These are phyloP conservation scores for Glycine soja DNA, from an alignment of 306 rosid species.

Conservation along the genomic window DNA sequence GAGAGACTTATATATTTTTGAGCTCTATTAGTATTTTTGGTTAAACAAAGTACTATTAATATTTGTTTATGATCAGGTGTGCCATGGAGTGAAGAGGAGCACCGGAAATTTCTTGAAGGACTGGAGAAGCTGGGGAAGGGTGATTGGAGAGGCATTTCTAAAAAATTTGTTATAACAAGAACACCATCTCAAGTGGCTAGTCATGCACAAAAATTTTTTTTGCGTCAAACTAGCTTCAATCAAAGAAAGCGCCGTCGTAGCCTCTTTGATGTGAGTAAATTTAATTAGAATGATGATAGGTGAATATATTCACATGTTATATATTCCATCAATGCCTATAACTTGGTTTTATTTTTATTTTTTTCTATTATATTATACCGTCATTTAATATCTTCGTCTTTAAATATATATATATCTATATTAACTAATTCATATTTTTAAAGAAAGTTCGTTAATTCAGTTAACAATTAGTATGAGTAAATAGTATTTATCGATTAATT, in stretches of 20 bases:
- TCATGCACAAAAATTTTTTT: background rate
- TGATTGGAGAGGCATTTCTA: constrained; percentile 1
- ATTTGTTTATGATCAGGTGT: background rate
- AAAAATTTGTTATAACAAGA: background rate
- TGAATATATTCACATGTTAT: background rate
- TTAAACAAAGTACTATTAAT: background rate
- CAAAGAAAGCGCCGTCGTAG: background rate
- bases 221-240: background rate
- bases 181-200: background rate
- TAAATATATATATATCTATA: too few species aligned
- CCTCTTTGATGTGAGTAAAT: background rate
- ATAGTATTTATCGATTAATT: background rate
- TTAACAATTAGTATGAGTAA: too few species aligned
- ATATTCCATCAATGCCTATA: too few species aligned
- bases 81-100: background rate
- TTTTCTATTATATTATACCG: too few species aligned
- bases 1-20: too few species aligned
- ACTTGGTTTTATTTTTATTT: too few species aligned
- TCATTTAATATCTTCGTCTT: too few species aligned
- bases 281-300: background rate
- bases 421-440: too few species aligned
- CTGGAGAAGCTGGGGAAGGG: background rate
- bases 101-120: background rate
- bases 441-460: too few species aligned
- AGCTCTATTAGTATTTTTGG: background rate